Base-by-base conservation (phyloP, 1,284 basidiomycete species). In the Sporisorium sorghi region DNA sequence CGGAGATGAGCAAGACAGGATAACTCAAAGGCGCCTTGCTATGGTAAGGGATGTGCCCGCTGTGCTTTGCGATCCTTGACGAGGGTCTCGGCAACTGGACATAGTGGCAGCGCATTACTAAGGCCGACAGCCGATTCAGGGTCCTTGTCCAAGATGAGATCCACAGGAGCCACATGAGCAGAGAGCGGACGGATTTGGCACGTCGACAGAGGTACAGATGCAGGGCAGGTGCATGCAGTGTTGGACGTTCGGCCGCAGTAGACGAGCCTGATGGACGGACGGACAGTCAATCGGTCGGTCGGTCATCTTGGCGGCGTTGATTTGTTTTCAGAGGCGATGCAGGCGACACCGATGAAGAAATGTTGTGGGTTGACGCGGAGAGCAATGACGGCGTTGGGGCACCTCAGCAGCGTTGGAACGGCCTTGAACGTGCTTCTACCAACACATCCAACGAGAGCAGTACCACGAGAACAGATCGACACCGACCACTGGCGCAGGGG, bases 11-110 rank as follows among this genome's bases (percentile, higher is more conserved):
- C 12, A 44, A n/a, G 42, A 44, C 42, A 9, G 42, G 23, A 24
- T n/a, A n/a, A n/a, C 23, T 15, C 12, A 10, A 30, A 6, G 19
- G 23, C 24, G 12, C 12, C 37, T 28, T 58, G 55, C 62, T 58
- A 52, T 42, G 55, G 55, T 54, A 48, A 64, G 49, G 49, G 49
- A 21, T 19, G 8, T 39, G n/a, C 44, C 11, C 42, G 53, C 55
- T 30, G 58, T 60, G 37, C 48, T 42, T 57, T 60, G 53, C 53
- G 64, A 67, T 67, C 64, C 49, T 35, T 39, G 35, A 51, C 52
- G 43, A 44, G 58, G 44, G 44, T 51, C 58, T 66, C 63, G 57
- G 63, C 55, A 64, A 64, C 43, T 44, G 50, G 11, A 40, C 46
- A 40, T 52, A 44, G 55, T 30, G n/a, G 44, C 50, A 58, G 35